Evolutionary conservation across 495 filamentous ascomycete genomes (phyloP).

Genomic region (Daldinia childiae): DNA sequence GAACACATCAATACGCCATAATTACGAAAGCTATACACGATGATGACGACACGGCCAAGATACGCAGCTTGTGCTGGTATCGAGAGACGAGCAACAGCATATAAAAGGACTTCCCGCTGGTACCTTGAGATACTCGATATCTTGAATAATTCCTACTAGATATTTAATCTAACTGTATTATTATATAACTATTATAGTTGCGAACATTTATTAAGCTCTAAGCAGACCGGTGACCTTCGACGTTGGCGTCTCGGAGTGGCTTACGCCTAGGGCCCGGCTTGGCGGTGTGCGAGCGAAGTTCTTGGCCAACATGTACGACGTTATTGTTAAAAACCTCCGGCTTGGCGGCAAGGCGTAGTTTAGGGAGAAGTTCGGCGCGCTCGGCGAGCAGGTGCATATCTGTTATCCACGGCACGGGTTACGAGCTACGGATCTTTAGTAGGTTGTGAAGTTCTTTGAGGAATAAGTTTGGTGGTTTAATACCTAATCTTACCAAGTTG

Average conservation of each 20-base stretch:
- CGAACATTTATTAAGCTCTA: constrained; percentile 41
- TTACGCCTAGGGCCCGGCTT: constrained; percentile 71
- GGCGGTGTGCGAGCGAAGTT: constrained; percentile 69
- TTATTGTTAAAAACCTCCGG: constrained; percentile 71
- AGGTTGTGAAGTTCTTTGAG: constrained; percentile 21
- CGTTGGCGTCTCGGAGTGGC: constrained; percentile 65
- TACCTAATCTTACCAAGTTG: too few relatives aligned
- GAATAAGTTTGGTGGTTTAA: not conserved
- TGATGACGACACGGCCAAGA: constrained; percentile 8
- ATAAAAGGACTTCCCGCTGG: not conserved
- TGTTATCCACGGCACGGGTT: constrained; percentile 60
- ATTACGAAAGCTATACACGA: constrained; percentile 2
- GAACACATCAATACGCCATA: not conserved
- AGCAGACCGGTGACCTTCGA: constrained; percentile 71
- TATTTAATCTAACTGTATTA: not conserved
- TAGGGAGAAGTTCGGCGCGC: constrained; percentile 72
- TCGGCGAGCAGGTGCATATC: constrained; percentile 72
- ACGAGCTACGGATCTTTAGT: constrained; percentile 6
- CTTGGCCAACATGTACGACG: constrained; percentile 70
- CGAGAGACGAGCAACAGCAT: not conserved
- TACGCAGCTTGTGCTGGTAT: not conserved
- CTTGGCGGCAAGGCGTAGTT: constrained; percentile 76
- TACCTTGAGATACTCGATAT: too few relatives aligned
- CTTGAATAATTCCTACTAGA: too few relatives aligned
- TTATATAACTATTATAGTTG: not conserved